Base-by-base conservation (phyloP, 106 monocot species). In the Apostasia shenzhenica region DNA sequence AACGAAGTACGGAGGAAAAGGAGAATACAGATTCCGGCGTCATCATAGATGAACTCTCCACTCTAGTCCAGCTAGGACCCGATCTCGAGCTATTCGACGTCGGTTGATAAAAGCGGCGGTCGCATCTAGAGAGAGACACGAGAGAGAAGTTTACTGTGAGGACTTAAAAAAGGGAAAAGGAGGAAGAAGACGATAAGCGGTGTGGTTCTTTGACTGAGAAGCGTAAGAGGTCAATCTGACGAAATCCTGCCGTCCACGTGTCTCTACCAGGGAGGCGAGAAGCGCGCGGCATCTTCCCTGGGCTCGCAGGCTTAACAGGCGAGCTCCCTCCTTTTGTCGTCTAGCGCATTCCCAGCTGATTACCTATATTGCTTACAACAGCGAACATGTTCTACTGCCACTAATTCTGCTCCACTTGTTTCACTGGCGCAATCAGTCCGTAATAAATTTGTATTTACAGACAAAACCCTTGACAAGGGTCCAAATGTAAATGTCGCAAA, bases 261-360 rank as follows among this genome's bases (percentile, higher is more conserved):
- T 48, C 48, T 5, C 65, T 14, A 48, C 48, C 37, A 14, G 0
- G 8, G 37, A 11, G 8, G 5, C 0, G 48, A 65, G 48, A 0
- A 63, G 62, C 47, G 65, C 65, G 65, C 45, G 43, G 62, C 62
- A 62, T 62, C 62, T 62, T 42, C 44, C 62, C 44, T 41, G 59
- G 13, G 45, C 7, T 62, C 62, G 45, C 8, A 14, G 41, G 62
- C 44, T 14, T 45, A 63, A 39, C 6, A 26, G 26, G 6, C 48
- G 26, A 37, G 0, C 14, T 49, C 43, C 46, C 47, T 26, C 26
- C 7, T 1, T 14, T 48, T 65, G 65, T 65, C 65, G 65, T 65
- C 7, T 48, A 65, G 65, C 65, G 46, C 65, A 8, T 62, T 26
- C 26, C 26, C 26, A 26, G 0, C 26, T 26, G 26, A 26, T 26